A percentile compares a stretch with the other conserved stretches of the same genome.
phyloP scores from a whole-genome alignment of 139 green algal species.

The Auxenochlorella protothecoides region DNA sequence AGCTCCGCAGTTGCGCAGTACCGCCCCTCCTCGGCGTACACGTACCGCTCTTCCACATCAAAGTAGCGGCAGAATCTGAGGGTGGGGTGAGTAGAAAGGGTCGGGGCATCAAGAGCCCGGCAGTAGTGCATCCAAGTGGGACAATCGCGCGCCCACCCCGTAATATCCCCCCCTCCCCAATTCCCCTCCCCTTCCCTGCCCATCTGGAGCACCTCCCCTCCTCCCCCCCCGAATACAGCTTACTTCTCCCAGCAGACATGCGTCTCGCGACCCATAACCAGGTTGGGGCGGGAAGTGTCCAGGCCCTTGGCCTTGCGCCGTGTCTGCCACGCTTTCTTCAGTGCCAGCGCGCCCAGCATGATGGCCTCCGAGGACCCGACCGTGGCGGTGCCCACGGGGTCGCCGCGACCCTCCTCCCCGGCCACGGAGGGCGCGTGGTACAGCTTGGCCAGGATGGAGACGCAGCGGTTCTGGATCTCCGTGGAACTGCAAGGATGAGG shows the following conservation, averaged over 20 bases:
- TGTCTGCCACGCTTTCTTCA: conserved; percentile 55
- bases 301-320: conserved; percentile 22
- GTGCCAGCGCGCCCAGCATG: conserved; percentile 49
- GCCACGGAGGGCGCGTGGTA: conserved; percentile 26
- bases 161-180: too few relatives aligned
- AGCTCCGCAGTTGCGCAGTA: conserved; percentile 19
- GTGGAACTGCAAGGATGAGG: not conserved
- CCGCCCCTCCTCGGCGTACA: conserved; percentile 21
- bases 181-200: too few relatives aligned
- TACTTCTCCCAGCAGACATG: conserved; percentile 33
- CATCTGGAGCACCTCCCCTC: too few relatives aligned
- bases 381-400: conserved; percentile 29
- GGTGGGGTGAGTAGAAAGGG: not conserved
- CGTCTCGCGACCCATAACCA: conserved; percentile 40
- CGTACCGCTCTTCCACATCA: conserved; percentile 43
- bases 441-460: conserved; percentile 40
- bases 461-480: conserved; percentile 32
- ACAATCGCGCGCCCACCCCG: too few relatives aligned
- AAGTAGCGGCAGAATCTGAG: conserved; percentile 47
- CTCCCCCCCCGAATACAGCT: not conserved
- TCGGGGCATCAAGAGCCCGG: too few relatives aligned
- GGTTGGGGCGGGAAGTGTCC: conserved; percentile 43
- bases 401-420: conserved; percentile 8
- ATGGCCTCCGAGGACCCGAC: conserved; percentile 58
- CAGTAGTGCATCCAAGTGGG: too few relatives aligned